Conservation (phyloP, 441 rosid species). For the Euphorbia corollata region DNA sequence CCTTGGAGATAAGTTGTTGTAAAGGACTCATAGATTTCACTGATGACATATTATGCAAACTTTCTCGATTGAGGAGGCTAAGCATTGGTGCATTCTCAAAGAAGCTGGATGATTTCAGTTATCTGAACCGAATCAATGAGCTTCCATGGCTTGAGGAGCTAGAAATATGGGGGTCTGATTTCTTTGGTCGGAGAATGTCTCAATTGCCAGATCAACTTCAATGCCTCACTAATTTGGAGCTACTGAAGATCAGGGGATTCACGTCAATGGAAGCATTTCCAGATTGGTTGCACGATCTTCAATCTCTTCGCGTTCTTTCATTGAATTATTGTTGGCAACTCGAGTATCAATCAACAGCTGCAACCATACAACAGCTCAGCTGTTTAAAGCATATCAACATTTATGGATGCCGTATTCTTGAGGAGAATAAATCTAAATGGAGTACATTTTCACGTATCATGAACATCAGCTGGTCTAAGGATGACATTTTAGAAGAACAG, state of each 20-base stretch:
- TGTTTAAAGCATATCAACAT: conserved; percentile 5
- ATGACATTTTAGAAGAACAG: no score
- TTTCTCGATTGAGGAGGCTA: conserved; percentile 20
- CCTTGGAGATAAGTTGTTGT: neutral
- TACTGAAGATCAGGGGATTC: neutral
- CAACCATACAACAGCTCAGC: conserved; percentile 19
- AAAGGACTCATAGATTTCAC: neutral
- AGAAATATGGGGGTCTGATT: conserved; percentile 1
- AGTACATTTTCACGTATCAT: no score
- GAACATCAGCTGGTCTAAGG: no score
- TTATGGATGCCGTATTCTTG: neutral
- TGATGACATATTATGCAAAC: neutral
- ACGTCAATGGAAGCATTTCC: conserved; percentile 3
- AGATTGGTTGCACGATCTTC: conserved; percentile 12
- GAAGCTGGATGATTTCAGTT: conserved; percentile 19
- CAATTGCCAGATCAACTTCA: conserved; percentile 25
- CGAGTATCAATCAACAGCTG: conserved; percentile 18
- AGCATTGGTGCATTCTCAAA: conserved; percentile 17
- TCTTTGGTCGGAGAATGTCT: neutral
- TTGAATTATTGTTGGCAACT: conserved; percentile 10
- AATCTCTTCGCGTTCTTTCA: conserved; percentile 17
- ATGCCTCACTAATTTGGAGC: conserved; percentile 17
- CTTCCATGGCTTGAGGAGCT: conserved; percentile 14
- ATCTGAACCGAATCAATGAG: conserved; percentile 19
- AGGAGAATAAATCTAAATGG: conserved; percentile 10